Evolutionary conservation across 306 rosid genomes (phyloP).

Genomic region (Gastrolobium villosum): DNA sequence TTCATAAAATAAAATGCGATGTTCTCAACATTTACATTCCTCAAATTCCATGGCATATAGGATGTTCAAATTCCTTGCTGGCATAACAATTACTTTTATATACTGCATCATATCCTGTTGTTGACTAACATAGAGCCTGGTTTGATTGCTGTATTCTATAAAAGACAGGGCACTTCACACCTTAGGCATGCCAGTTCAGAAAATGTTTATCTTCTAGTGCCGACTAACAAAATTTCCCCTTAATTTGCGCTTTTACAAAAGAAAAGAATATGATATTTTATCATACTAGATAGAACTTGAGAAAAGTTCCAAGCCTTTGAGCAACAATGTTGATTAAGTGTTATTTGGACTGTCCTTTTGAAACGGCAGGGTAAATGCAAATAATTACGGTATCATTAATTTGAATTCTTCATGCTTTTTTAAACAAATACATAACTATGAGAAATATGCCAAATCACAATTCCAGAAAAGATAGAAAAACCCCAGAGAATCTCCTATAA

Average conservation of each 20-base stretch:
- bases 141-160: neutral
- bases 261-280: neutral
- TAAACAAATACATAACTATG: neutral
- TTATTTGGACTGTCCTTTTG: neutral
- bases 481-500: neutral
- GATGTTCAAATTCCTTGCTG: neutral
- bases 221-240: slow-evolving; percentile 5
- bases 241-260: neutral
- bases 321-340: neutral
- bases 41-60: neutral
- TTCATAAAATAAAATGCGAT: neutral
- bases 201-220: slow-evolving; percentile 9
- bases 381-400: slow-evolving; percentile 13
- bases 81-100: neutral
- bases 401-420: neutral
- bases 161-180: slow-evolving; percentile 3
- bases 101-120: neutral
- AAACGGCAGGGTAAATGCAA: neutral
- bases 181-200: neutral
- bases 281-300: neutral
- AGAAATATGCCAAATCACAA: slow-evolving; percentile 15
- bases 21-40: neutral
- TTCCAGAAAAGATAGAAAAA: neutral
- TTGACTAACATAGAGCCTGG: neutral
- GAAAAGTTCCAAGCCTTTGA: neutral